Evolutionary conservation across 2,329 filamentous ascomycete genomes (phyloP).

Genomic region (Scorias spongiosa): DNA sequence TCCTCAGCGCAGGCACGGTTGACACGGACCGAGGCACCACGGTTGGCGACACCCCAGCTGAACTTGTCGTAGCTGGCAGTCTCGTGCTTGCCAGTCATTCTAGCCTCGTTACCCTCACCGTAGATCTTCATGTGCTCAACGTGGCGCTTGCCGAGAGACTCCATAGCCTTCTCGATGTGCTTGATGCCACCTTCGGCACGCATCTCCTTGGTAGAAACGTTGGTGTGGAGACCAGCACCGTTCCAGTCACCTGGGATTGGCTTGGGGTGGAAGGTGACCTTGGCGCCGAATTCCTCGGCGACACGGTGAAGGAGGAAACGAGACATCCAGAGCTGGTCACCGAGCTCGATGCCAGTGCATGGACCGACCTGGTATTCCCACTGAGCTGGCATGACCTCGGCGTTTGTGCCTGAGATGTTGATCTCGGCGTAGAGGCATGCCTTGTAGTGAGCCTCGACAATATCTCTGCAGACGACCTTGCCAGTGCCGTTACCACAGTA

Average conservation of each 20-base stretch:
- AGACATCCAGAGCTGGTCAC: slow-evolving; percentile 91
- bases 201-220: slow-evolving; percentile 85
- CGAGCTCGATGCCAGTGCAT: slow-evolving; percentile 72
- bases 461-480: slow-evolving; percentile 95
- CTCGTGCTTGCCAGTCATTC: slow-evolving; percentile 87
- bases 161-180: slow-evolving; percentile 66
- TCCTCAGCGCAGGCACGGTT: slow-evolving; percentile 71
- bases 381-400: slow-evolving; percentile 94
- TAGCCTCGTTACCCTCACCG: slow-evolving; percentile 87
- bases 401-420: slow-evolving; percentile 95
- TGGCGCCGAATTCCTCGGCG: slow-evolving; percentile 89
- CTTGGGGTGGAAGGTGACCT: slow-evolving; percentile 92
- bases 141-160: slow-evolving; percentile 36
- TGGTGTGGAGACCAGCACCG: slow-evolving; percentile 82
- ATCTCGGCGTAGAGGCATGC: slow-evolving; percentile 77
- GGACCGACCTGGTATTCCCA: slow-evolving; percentile 98
- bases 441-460: slow-evolving; percentile 91
- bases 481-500: slow-evolving; percentile 97
- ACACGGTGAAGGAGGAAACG: slow-evolving; percentile 81
- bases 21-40: slow-evolving; percentile 85
- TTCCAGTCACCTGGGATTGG: slow-evolving; percentile 95
- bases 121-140: slow-evolving; percentile 65
- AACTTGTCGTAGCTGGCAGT: slow-evolving; percentile 89
- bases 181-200: slow-evolving; percentile 89
- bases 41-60: slow-evolving; percentile 88